A percentile compares a stretch with the other conserved stretches of the same genome.
Evolutionary conservation across 2,329 filamentous ascomycete genomes (phyloP).

Genomic region (Calonectria montana): DNA sequence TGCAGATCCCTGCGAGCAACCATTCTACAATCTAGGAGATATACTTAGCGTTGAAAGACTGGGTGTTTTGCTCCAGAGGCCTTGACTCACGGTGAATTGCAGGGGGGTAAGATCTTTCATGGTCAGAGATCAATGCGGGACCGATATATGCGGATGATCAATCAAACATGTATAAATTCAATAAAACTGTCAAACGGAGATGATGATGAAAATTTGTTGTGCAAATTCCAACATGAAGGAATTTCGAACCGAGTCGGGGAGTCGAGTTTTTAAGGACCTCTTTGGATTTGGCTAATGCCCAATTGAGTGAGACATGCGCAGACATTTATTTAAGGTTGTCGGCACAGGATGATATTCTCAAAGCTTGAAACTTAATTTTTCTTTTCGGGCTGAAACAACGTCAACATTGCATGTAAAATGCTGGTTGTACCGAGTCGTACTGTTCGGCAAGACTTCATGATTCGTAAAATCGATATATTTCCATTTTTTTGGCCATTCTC

Average conservation of each 20-base stretch:
- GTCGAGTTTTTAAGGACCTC: neutral
- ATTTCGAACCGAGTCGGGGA: neutral
- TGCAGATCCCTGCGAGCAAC: neutral
- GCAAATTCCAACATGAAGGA: neutral
- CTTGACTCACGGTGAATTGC: neutral
- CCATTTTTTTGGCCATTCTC: neutral
- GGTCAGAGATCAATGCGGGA: no score
- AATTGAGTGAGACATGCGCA: neutral
- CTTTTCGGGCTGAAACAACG: no score
- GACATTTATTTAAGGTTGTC: neutral
- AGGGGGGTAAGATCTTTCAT: neutral
- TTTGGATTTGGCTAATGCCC: neutral
- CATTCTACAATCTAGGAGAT: neutral
- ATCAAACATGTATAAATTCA: no score
- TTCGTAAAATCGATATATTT: neutral
- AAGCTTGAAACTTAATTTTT: neutral
- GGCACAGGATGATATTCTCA: neutral
- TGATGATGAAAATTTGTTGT: no score
- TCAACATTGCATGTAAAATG: no score
- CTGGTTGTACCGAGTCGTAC: no score
- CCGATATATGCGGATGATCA: no score
- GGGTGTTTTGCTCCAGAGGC: neutral
- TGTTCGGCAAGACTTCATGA: no score
- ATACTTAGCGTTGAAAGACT: neutral
- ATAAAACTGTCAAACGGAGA: no score